Evolutionary conservation across 352 stramenopile species (phyloP).

Genomic region (Pythium dissotocum): DNA sequence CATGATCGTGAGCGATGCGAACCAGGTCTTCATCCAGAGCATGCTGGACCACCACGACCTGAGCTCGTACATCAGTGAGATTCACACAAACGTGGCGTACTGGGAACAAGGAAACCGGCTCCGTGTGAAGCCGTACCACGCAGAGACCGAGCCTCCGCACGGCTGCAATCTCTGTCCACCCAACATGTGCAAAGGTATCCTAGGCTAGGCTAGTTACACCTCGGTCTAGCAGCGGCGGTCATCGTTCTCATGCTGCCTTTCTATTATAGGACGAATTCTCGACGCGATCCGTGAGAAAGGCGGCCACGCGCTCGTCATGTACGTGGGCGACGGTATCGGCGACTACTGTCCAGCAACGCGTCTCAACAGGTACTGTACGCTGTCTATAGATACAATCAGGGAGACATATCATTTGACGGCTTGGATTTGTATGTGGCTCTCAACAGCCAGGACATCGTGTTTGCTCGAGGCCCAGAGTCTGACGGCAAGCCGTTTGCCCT

Average conservation of each 20-base stretch:
- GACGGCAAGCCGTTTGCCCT: constrained; percentile 39
- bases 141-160: constrained; percentile 21
- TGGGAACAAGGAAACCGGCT: constrained; percentile 26
- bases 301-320: constrained; percentile 22
- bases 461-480: constrained; percentile 39
- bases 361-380: constrained; percentile 19
- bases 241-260: too few relatives aligned
- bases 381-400: too few relatives aligned
- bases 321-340: constrained; percentile 30
- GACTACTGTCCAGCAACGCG: constrained; percentile 30
- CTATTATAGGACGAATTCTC: constrained; percentile 26
- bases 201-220: too few relatives aligned
- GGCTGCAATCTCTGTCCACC: constrained; percentile 31
- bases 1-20: constrained; percentile 35
- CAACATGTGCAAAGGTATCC: constrained; percentile 37
- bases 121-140: constrained; percentile 26
- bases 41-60: constrained; percentile 27
- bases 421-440: too few relatives aligned
- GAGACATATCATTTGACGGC: too few relatives aligned
- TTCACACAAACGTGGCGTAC: constrained; percentile 27
- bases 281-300: constrained; percentile 14
- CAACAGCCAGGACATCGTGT: constrained; percentile 28
- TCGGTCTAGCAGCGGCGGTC: too few relatives aligned
- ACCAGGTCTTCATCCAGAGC: constrained; percentile 32
- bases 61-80: constrained; percentile 16